Evolutionary conservation across 768 basidiomycete species (phyloP).

Genomic region (Naganishia randhawae): DNA sequence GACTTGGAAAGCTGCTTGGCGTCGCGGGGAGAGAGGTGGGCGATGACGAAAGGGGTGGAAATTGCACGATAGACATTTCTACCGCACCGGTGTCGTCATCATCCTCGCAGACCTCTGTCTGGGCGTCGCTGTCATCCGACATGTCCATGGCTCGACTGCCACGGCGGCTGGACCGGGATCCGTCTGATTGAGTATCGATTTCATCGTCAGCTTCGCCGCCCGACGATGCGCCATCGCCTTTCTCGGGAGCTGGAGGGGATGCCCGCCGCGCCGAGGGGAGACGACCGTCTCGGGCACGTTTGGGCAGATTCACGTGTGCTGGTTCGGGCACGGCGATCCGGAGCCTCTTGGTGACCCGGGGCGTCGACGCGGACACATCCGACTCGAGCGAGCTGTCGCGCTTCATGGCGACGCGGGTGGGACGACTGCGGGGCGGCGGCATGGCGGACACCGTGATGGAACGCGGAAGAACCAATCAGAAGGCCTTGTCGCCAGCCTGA

Average conservation of each 20-base stretch:
- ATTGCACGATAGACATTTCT: neutral
- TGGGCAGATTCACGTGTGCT: neutral
- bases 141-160: neutral
- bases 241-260: neutral
- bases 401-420: neutral
- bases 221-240: neutral
- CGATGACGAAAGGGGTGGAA: neutral
- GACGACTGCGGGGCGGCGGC: neutral
- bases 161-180: neutral
- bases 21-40: neutral
- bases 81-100: neutral
- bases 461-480: constrained; percentile 7
- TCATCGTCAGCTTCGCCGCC: constrained; percentile 14
- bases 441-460: neutral
- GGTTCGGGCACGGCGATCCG: neutral
- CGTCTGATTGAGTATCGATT: neutral
- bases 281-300: neutral
- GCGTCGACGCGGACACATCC: neutral
- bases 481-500: too few species aligned
- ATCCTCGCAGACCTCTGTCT: neutral
- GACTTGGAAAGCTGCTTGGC: neutral
- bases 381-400: constrained; percentile 6
- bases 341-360: constrained; percentile 2
- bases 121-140: neutral
- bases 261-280: neutral